Conservation (phyloP, 2,329 filamentous ascomycete genomes). For the Mycogone perniciosa region DNA sequence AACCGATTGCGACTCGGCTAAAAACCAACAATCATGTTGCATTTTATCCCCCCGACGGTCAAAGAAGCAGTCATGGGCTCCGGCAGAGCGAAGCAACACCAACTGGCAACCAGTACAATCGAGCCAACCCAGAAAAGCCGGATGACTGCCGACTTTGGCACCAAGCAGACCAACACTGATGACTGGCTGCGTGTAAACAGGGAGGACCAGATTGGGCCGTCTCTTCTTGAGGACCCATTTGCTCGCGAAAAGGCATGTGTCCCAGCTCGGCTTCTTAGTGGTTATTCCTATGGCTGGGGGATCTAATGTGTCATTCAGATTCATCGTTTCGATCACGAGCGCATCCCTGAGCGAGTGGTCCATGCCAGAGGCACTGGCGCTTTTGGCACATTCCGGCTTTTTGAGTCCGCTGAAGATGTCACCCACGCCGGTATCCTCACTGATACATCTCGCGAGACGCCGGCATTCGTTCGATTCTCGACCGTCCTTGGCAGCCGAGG, state of each 20-base stretch:
- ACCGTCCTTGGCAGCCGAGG: slow-evolving; percentile 70
- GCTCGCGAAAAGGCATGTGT: slow-evolving; percentile 61
- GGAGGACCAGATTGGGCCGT: slow-evolving; percentile 58
- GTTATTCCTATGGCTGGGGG: neutral
- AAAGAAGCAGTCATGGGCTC: slow-evolving; percentile 28
- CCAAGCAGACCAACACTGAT: slow-evolving; percentile 66
- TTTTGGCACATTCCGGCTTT: slow-evolving; percentile 63
- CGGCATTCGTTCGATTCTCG: slow-evolving; percentile 55
- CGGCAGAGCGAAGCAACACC: slow-evolving; percentile 49
- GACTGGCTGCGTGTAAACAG: slow-evolving; percentile 65
- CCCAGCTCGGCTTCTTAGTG: neutral
- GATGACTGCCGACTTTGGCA: slow-evolving; percentile 72
- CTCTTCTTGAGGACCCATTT: slow-evolving; percentile 65
- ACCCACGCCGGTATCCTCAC: slow-evolving; percentile 58
- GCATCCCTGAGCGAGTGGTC: slow-evolving; percentile 58
- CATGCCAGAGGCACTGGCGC: slow-evolving; percentile 66
- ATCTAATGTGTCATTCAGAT: slow-evolving; percentile 39
- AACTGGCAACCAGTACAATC: slow-evolving; percentile 53
- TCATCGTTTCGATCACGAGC: slow-evolving; percentile 63
- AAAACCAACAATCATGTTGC: slow-evolving; percentile 1
- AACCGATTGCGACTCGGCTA: too few relatives aligned
- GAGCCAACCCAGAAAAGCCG: slow-evolving; percentile 51
- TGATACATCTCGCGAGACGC: slow-evolving; percentile 45
- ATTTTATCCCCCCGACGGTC: slow-evolving; percentile 5
- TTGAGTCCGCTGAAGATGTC: slow-evolving; percentile 59